Base-by-base conservation (phyloP, 116 monocot genomes). In the Zostera marina region DNA sequence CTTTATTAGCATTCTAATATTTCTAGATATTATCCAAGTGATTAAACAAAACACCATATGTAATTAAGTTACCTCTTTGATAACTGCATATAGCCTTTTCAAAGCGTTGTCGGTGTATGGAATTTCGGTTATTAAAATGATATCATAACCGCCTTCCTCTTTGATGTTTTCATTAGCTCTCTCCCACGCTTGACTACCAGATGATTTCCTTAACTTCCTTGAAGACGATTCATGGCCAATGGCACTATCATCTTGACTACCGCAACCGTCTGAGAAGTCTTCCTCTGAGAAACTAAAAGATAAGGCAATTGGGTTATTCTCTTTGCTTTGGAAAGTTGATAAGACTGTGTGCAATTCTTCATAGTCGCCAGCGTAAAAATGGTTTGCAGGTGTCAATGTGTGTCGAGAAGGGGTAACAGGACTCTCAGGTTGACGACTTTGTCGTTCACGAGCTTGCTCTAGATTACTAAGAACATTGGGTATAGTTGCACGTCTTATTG, bases 121-220 rank as follows among this genome's bases (percentile, higher is more conserved):
- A 32, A 84, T 74, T 45, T 93, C 88, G 39, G 74, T 58, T 42
- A 93, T 74, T 22, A 93, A 53, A 62, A 84, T 73, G 22, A 88
- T 67, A 53, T 93, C 93, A 66, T 93, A 93, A 2, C 93, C 93
- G 9, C 84, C 83, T 42, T 84, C 81, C 52, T 45, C 74, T 22
- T 51, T 9, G 17, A 74, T 77, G 0, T 55, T 71, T 44, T 93
- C 93, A 63, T 47, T 84, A 41, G 79, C 93, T 70, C 93, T 87
- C 79, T 81, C 93, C 81, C 93, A 93, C n/a, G 93, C 84, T 46
- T 81, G 93, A 59, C 84, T 93, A 26, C 88, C 84, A n/a, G 88
- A 93, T 42, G 84, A 81, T 66, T 88, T 93, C 73, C 87, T 80
- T 7, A 87, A 86, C 48, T 74, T 53, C 57, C 79, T 70, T 8